These are phyloP conservation scores for Coemansia sp. DNA, from an alignment of 192 early-diverging fungal species.

Conservation along the genomic window DNA sequence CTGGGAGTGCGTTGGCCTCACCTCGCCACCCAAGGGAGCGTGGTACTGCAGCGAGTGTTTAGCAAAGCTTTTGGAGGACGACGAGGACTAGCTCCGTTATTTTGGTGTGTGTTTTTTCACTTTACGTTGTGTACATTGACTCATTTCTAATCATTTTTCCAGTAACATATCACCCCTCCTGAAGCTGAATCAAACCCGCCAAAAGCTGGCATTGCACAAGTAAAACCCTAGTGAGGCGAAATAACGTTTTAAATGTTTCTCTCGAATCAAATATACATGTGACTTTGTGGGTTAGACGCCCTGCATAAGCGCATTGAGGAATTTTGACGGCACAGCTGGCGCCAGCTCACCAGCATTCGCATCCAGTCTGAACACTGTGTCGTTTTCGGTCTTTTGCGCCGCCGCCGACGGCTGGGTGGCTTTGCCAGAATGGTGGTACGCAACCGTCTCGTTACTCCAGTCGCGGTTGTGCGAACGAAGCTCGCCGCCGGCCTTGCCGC, in stretches of 20 bases:
- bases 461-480: constrained; percentile 26
- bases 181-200: not conserved
- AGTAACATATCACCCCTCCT: not conserved
- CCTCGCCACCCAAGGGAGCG: constrained; percentile 55
- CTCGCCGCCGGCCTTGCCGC: not conserved
- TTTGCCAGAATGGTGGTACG: constrained; percentile 8
- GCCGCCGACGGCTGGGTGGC: not conserved
- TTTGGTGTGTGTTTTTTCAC: no score
- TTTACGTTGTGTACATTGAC: not conserved
- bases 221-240: not conserved
- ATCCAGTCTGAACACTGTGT: not conserved
- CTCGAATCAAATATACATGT: not conserved
- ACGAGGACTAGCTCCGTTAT: constrained; percentile 16
- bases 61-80: constrained; percentile 40
- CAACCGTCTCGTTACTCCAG: constrained; percentile 53
- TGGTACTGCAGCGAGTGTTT: constrained; percentile 59
- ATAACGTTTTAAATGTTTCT: no score
- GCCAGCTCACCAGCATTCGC: constrained; percentile 25
- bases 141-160: not conserved
- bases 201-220: no score
- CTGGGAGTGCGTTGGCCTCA: constrained; percentile 58
- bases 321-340: constrained; percentile 44
- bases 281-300: constrained; percentile 7
- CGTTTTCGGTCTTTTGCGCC: not conserved
- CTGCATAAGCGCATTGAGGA: constrained; percentile 35